These are phyloP conservation scores for Stygiomarasmius scandens DNA, from an alignment of 1,284 basidiomycete genomes.

Conservation along the genomic window DNA sequence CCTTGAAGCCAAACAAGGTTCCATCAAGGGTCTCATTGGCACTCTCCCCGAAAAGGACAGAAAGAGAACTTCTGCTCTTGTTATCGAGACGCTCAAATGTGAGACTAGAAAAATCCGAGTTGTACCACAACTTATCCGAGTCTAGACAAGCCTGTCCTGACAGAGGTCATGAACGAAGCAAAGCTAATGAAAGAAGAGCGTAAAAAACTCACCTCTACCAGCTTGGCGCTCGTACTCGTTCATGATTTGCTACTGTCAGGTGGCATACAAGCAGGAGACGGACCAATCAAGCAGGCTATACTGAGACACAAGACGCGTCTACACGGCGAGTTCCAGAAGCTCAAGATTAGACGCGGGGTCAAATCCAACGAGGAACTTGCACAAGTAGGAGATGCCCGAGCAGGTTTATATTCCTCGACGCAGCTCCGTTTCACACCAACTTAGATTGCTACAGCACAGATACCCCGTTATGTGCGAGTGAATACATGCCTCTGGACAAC, in stretches of 20 bases:
- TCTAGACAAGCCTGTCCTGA: conserved; percentile 71
- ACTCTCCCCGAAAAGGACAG: conserved; percentile 75
- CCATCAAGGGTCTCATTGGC: conserved; percentile 78
- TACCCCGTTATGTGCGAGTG: conserved; percentile 85
- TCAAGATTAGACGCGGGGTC: conserved; percentile 81
- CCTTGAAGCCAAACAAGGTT: conserved; percentile 84
- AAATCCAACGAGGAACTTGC: conserved; percentile 70
- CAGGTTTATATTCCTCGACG: conserved; percentile 49
- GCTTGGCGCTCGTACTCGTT: conserved; percentile 80
- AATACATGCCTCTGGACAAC: conserved; percentile 75
- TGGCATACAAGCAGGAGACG: conserved; percentile 87
- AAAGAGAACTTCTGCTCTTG: conserved; percentile 76
- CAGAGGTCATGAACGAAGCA: conserved; percentile 63
- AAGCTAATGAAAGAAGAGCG: conserved; percentile 75
- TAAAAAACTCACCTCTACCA: conserved; percentile 71
- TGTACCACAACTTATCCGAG: not conserved
- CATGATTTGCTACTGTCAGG: conserved; percentile 84
- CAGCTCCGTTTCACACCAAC: conserved; percentile 5
- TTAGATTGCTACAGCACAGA: conserved; percentile 47
- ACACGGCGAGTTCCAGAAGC: conserved; percentile 79
- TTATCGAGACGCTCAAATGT: conserved; percentile 95
- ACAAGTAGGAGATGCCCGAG: conserved; percentile 57
- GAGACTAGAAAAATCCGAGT: conserved; percentile 37
- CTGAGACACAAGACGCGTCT: conserved; percentile 88
- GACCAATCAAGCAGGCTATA: conserved; percentile 82